phyloP scores from a whole-genome alignment of 192 early-diverging fungal species.

The Coemansia sp. region DNA sequence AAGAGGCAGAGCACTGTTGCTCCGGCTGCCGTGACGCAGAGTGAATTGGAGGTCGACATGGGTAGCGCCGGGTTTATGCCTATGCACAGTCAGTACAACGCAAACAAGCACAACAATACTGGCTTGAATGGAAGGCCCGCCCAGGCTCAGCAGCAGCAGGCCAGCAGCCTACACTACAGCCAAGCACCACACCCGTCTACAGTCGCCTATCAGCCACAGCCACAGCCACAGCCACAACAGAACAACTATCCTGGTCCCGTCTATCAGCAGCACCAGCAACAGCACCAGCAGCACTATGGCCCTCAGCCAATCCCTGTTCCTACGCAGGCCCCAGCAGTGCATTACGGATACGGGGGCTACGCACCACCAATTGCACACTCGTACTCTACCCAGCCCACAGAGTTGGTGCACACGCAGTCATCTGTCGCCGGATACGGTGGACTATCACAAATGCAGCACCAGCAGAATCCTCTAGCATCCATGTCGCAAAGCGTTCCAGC shows the following conservation, averaged over 20 bases:
- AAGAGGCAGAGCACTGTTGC: neutral
- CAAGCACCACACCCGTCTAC: neutral
- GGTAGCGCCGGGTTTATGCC: constrained; percentile 8
- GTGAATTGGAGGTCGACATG: constrained; percentile 18
- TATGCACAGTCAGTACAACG: constrained; percentile 21
- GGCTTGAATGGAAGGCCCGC: neutral
- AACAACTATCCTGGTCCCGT: neutral
- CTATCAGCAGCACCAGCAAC: constrained; percentile 17
- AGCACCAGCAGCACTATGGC: constrained; percentile 9
- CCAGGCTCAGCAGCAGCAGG: neutral
- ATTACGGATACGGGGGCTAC: neutral
- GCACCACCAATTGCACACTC: neutral
- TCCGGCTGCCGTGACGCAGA: neutral
- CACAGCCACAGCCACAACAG: neutral
- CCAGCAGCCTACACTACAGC: neutral
- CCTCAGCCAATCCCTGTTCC: constrained; percentile 1
- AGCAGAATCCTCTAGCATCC: neutral
- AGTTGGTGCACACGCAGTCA: neutral
- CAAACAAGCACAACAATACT: constrained; percentile 8
- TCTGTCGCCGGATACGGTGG: neutral
- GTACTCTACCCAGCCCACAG: neutral
- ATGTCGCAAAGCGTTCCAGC: constrained; percentile 22
- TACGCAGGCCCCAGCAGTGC: neutral
- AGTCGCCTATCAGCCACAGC: neutral
- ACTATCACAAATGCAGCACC: neutral